phyloP scores from a whole-genome alignment of 2,329 filamentous ascomycete species.

The Tolypocladium ophioglossoides region DNA sequence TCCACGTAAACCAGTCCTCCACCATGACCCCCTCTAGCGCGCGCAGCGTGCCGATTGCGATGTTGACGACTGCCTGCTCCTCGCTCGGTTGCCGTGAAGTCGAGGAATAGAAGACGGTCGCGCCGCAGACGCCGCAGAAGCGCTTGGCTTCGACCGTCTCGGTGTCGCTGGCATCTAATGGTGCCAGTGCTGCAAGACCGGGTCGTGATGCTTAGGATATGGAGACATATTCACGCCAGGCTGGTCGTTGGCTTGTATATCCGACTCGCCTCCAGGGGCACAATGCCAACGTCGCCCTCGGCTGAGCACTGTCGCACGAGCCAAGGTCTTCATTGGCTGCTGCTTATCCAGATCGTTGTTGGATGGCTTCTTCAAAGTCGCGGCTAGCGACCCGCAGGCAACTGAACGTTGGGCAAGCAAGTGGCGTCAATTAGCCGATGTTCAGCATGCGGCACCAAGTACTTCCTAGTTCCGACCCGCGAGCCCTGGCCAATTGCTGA shows the following conservation, averaged over 20 bases:
- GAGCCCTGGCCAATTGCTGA: not conserved
- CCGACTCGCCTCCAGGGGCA: not conserved
- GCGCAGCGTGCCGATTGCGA: constrained; percentile 32
- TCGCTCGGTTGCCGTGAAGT: constrained; percentile 16
- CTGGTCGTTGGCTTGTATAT: not conserved
- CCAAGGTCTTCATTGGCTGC: not conserved
- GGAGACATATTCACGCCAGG: not conserved
- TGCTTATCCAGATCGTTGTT: not conserved
- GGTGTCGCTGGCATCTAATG: constrained; percentile 11
- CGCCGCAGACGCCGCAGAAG: constrained; percentile 34
- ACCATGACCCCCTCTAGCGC: constrained; percentile 32
- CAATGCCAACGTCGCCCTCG: not conserved
- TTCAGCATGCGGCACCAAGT: too few species aligned
- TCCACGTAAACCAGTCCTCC: constrained; percentile 36
- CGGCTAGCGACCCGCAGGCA: not conserved
- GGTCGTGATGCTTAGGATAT: not conserved
- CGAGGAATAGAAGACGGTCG: constrained; percentile 27
- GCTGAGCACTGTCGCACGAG: not conserved
- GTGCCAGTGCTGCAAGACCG: not conserved
- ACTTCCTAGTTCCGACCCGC: too few species aligned
- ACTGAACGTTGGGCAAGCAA: too few species aligned
- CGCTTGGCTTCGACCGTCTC: constrained; percentile 33
- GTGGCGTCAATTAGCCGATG: not conserved
- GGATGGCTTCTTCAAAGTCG: not conserved
- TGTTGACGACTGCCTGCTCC: constrained; percentile 25